Evolutionary conservation across 345 rosid species (phyloP), one percentile per base, ranked within the genome.

Genomic region (Populus alba): DNA sequence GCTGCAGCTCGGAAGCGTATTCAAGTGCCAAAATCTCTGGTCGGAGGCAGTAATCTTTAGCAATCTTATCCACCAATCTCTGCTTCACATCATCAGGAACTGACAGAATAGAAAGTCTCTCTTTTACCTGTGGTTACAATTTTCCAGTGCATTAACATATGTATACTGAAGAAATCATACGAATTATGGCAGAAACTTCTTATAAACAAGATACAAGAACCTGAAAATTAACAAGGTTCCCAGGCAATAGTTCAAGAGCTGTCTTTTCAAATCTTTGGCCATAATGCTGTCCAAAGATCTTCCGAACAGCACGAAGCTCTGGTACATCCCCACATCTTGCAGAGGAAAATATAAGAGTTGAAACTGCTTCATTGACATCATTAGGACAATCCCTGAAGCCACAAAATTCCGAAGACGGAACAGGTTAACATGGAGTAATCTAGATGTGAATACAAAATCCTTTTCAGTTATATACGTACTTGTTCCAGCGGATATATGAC

Each of bases 361-460:
- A 94, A 87, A 92, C 87, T n/a, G 97, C 97, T 88, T 94, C 97
- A 4, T 89, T 91, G 76, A 92, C 82, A 38, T 92, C 92, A 75
- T 91, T 87, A 20, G 91, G 90, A 79, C 89, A 83, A 67, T 87
- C 93, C 87, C 97, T 93, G 85, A 77, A 77, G 31, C 47, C 70
- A 31, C 16, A 72, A 51, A 10, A 43, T 20, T 55, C 16, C 73
- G 71, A 63, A 31, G 65, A 22, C 13, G 8, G 61, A 43, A 12
- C 11, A 39, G 37, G 9, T 22, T 47, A 51, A 17, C n/a, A 51
- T 6, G 57, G 57, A 7, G 18, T 62, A 31, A 62, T n/a, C 66
- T 10, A 62, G 15, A 23, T 22, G 31, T 27, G 31, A 62, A 4
- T 62, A 10, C 13, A 18, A 65, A 25, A 17, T 31, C 29, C 0